These are phyloP conservation scores for Cutaneotrichosporon spelunceum DNA, from an alignment of 1,284 basidiomycete genomes.

Conservation along the genomic window DNA sequence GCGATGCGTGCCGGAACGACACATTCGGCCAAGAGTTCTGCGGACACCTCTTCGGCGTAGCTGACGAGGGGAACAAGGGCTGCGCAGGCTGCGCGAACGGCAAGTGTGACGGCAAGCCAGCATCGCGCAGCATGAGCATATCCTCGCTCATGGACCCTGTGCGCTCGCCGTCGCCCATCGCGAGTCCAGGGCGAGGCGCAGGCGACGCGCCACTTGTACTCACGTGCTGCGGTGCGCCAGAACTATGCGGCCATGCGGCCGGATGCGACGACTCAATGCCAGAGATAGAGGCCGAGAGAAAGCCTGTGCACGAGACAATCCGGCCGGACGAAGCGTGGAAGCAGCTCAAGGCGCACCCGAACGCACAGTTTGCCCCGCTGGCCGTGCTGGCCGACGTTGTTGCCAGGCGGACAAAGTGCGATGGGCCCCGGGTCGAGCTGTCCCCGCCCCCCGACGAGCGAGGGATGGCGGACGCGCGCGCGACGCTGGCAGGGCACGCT, in stretches of 20 bases:
- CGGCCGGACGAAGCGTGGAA: constrained; percentile 80
- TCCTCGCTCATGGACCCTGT: constrained; percentile 17
- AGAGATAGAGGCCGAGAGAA: not conserved
- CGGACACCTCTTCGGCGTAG: constrained; percentile 59
- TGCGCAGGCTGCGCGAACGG: constrained; percentile 16
- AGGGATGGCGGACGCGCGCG: constrained; percentile 51
- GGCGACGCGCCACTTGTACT: constrained; percentile 33
- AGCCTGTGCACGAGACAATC: constrained; percentile 57
- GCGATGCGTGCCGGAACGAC: constrained; percentile 50
- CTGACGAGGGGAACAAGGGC: constrained; percentile 2
- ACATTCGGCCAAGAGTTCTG: constrained; percentile 72
- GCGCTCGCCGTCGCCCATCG: constrained; percentile 5
- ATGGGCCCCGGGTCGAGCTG: constrained; percentile 66
- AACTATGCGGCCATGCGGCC: constrained; percentile 37
- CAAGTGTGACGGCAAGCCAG: not conserved
- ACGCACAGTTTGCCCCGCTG: constrained; percentile 75
- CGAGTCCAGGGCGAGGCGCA: constrained; percentile 1
- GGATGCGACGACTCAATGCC: constrained; percentile 28
- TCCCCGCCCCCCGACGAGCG: constrained; percentile 54
- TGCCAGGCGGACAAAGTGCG: constrained; percentile 72
- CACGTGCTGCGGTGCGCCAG: constrained; percentile 45
- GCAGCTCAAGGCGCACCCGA: constrained; percentile 81
- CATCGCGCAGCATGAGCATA: constrained; percentile 3
- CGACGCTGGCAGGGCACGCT: constrained; percentile 1
- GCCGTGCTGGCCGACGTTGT: constrained; percentile 81